Evolutionary conservation across 1,284 basidiomycete genomes (phyloP).

Genomic region (Exobasidium cylindrosporum): DNA sequence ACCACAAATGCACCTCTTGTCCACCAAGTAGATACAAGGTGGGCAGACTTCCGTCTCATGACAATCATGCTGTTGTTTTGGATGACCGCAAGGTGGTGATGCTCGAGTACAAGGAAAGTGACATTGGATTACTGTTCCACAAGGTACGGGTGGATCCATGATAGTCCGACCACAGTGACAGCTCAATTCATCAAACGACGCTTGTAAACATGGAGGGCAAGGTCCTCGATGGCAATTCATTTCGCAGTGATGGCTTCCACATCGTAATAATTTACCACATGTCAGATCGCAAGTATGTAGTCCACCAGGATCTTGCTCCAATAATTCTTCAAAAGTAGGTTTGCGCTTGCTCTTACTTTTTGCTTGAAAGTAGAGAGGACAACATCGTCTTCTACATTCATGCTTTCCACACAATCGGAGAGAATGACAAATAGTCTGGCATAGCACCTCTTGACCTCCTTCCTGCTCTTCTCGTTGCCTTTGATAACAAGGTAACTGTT

Average conservation of each 20-base stretch:
- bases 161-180: constrained; percentile 52
- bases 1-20: constrained; percentile 47
- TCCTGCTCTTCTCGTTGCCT: constrained; percentile 29
- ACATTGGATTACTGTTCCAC: constrained; percentile 45
- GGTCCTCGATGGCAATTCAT: constrained; percentile 50
- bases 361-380: constrained; percentile 48
- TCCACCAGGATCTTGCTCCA: constrained; percentile 45
- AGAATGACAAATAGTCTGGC: constrained; percentile 39
- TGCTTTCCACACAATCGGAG: constrained; percentile 47
- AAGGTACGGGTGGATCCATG: constrained; percentile 52
- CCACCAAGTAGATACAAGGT: constrained; percentile 50
- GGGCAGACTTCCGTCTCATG: constrained; percentile 48
- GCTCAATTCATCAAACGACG: constrained; percentile 48
- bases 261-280: constrained; percentile 45
- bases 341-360: constrained; percentile 35
- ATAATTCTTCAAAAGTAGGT: constrained; percentile 33
- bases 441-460: constrained; percentile 39
- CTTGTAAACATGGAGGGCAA: constrained; percentile 51
- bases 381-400: constrained; percentile 44
- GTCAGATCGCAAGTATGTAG: constrained; percentile 44
- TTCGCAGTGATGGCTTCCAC: constrained; percentile 45
- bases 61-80: constrained; percentile 41
- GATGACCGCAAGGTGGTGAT: constrained; percentile 49
- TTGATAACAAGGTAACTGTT: constrained; percentile 34
- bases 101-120: constrained; percentile 48